Conservation (phyloP, 805 yeast genomes). For the Clavispora santaluciae region DNA sequence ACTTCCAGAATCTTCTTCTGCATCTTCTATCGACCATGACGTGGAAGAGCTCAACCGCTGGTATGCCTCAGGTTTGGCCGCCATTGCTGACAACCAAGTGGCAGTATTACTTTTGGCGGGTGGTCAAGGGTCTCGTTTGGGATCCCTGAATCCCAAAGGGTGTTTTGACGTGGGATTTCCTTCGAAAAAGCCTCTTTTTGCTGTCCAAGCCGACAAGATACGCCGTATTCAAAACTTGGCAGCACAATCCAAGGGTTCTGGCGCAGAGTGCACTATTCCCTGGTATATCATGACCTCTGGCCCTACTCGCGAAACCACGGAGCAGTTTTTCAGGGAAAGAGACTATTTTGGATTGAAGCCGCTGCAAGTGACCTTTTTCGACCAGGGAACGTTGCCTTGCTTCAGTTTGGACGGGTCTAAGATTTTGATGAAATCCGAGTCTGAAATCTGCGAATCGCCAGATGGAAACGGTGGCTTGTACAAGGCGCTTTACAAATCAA, state of each 20-base stretch:
- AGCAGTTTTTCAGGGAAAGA: constrained; percentile 57
- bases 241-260: constrained; percentile 18
- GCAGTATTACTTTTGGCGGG: constrained; percentile 95
- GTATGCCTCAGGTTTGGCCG: constrained; percentile 54
- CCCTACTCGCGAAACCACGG: constrained; percentile 77
- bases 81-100: constrained; percentile 68
- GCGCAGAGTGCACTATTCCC: constrained; percentile 38
- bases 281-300: constrained; percentile 96
- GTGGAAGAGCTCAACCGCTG: constrained; percentile 31
- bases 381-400: constrained; percentile 95
- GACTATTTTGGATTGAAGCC: constrained; percentile 64
- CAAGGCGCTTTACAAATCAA: constrained; percentile 66
- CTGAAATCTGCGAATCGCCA: constrained; percentile 74
- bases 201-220: constrained; percentile 87
- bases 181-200: constrained; percentile 78
- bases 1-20: constrained; percentile 44
- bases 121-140: constrained; percentile 96
- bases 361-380: constrained; percentile 69
- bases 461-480: constrained; percentile 98
- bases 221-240: constrained; percentile 58
- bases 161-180: constrained; percentile 87
- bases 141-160: constrained; percentile 89
- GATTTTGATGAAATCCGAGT: constrained; percentile 56
- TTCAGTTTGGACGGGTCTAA: constrained; percentile 64
- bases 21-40: constrained; percentile 46